These are phyloP conservation scores for Cronartium ribicola DNA, from an alignment of 1,284 basidiomycete genomes.

Conservation along the genomic window DNA sequence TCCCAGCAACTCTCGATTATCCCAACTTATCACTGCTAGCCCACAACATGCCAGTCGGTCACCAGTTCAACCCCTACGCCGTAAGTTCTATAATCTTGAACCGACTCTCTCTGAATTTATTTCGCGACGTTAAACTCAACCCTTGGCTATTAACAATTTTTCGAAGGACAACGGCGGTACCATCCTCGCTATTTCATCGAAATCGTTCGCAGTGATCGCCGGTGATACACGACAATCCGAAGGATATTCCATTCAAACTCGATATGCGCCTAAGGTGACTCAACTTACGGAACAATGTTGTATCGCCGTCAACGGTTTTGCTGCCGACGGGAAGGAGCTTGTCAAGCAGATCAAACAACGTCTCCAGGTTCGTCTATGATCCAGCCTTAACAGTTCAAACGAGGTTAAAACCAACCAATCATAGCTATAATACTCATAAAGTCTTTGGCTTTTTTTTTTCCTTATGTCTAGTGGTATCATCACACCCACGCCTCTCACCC, in stretches of 20 bases:
- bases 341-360: constrained; percentile 90
- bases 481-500: constrained; percentile 91
- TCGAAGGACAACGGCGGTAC: constrained; percentile 75
- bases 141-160: not conserved
- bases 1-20: not conserved
- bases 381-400: not conserved
- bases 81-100: constrained; percentile 30
- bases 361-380: constrained; percentile 64
- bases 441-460: not conserved
- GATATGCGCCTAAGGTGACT: constrained; percentile 89
- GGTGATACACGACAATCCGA: constrained; percentile 91
- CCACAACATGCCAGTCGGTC: constrained; percentile 44
- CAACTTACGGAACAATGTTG: constrained; percentile 83
- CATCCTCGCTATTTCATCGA: constrained; percentile 86
- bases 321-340: constrained; percentile 90
- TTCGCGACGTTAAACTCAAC: not conserved
- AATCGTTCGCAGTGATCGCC: constrained; percentile 85
- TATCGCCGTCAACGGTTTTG: constrained; percentile 88
- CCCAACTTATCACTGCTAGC: not conserved
- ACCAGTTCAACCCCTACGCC: constrained; percentile 51
- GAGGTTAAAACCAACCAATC: not conserved
- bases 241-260: constrained; percentile 88
- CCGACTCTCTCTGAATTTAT: not conserved
- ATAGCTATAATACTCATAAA: not conserved
- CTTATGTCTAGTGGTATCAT: constrained; percentile 71